phyloP scores from a whole-genome alignment of 345 rosid species.

The Geranium rotundifolium region DNA sequence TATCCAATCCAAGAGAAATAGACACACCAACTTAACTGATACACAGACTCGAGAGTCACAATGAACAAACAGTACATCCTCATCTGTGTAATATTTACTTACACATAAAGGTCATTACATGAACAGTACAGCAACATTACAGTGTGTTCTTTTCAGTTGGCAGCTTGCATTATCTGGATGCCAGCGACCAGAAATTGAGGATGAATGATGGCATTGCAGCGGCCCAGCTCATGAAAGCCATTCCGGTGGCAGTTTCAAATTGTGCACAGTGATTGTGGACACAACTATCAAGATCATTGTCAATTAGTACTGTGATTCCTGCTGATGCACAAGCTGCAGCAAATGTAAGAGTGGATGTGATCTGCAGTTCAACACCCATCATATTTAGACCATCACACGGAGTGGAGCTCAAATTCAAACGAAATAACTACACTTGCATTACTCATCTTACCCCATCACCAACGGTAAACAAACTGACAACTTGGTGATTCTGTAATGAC shows the following conservation, averaged over 20 bases:
- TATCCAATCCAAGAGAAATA: too few relatives aligned
- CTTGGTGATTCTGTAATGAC: slow-evolving; percentile 43
- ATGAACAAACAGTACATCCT: not conserved
- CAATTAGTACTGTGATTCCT: slow-evolving; percentile 70
- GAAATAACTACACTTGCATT: not conserved
- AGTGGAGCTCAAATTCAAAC: not conserved
- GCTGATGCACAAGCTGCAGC: slow-evolving; percentile 83
- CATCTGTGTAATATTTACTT: not conserved
- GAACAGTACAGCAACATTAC: not conserved
- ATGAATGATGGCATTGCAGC: slow-evolving; percentile 55
- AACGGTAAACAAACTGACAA: slow-evolving; percentile 41
- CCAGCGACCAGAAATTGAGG: slow-evolving; percentile 63
- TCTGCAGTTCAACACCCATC: slow-evolving; percentile 25
- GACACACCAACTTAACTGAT: too few relatives aligned
- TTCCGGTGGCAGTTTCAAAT: slow-evolving; percentile 67
- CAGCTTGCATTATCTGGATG: slow-evolving; percentile 31
- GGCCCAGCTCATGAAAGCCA: slow-evolving; percentile 71
- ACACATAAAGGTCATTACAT: not conserved
- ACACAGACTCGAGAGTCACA: too few relatives aligned
- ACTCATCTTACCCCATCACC: slow-evolving; percentile 66
- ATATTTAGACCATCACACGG: too few relatives aligned
- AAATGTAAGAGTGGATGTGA: slow-evolving; percentile 59
- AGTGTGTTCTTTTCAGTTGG: not conserved
- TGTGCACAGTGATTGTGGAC: slow-evolving; percentile 41
- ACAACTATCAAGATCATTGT: slow-evolving; percentile 56